Evolutionary conservation across 352 stramenopile species (phyloP), one percentile per base, ranked within the genome.

Genomic region (Globisporangium abappressorium): DNA sequence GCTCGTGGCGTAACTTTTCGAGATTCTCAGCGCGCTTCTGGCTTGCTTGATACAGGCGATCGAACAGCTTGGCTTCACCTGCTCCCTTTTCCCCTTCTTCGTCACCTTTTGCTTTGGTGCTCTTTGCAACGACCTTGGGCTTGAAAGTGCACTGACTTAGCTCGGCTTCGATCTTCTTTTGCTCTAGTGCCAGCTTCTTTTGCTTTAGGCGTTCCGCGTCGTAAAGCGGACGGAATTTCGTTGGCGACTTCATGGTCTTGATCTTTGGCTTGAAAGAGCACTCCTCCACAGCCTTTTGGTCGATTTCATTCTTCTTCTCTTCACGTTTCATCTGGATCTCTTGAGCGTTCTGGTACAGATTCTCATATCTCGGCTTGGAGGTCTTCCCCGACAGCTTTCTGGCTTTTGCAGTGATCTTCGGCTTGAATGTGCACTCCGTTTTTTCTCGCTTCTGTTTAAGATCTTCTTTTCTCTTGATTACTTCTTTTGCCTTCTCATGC

Each of bases 181-280:
- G 81, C 62, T 95, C 84, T 12, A 80, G 78, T 49, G 78, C 73
- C 26, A 91, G 58, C 15, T 84, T 79, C 65, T 87, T 92, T 70
- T 89, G 82, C 47, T 91, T 92, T 11, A 89, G 73, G 5, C 81
- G 73, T 60, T 93, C 85, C 4, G 73, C 79, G 43, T 93, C 85
- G 33, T 95, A 95, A 15, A 95, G 68, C 3, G 85, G 85, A 9
- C 77, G 74, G 2, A 72, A 75, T 53, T 87, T 84, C 3, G 79
- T 63, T 12, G 80, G 84, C 2, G 80, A 90, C 62, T 90, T 92
- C 36, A 74, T 77, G 1, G 72, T 53, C 22, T 79, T 90, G 61
- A 93, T 93, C 60, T 92, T 91, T 3, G 87, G 87, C 38, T 90
- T 89, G 66, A 95, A 95, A 1, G 85, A 89, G 38, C 78, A 91